A percentile compares a stretch with the other conserved stretches of the same genome.
Evolutionary conservation across 495 filamentous ascomycete genomes (phyloP).

Genomic region (Hypoxylon lienhwacheense): DNA sequence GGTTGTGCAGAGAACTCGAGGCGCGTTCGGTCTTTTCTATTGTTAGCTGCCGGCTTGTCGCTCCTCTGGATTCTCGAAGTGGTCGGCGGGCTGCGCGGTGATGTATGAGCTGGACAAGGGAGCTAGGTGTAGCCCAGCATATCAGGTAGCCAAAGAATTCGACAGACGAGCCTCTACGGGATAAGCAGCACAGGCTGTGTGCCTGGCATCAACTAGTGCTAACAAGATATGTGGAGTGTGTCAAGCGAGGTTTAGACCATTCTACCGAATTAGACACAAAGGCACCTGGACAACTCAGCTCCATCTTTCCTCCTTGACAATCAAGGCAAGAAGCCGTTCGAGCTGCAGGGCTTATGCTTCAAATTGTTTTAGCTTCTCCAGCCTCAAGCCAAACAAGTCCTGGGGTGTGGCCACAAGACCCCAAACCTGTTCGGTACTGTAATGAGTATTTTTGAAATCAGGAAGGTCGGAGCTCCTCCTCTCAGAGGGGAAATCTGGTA

Average conservation of each 20-base stretch:
- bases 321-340: slow-evolving; percentile 38
- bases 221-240: slow-evolving; percentile 32
- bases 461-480: slow-evolving; percentile 15
- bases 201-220: slow-evolving; percentile 33
- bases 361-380: slow-evolving; percentile 35
- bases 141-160: slow-evolving; percentile 25
- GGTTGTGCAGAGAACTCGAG: slow-evolving; percentile 28
- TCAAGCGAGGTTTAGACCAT: slow-evolving; percentile 31
- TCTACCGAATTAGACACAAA: slow-evolving; percentile 35
- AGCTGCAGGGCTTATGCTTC: slow-evolving; percentile 37
- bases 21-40: slow-evolving; percentile 37
- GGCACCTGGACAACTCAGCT: slow-evolving; percentile 32
- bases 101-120: slow-evolving; percentile 32
- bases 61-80: slow-evolving; percentile 17
- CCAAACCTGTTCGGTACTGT: slow-evolving; percentile 31
- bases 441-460: slow-evolving; percentile 31
- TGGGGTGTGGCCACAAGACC: slow-evolving; percentile 27
- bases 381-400: slow-evolving; percentile 37
- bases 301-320: slow-evolving; percentile 33
- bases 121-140: slow-evolving; percentile 37
- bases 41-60: slow-evolving; percentile 19
- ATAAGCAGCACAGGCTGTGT: slow-evolving; percentile 27
- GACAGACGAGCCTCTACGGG: slow-evolving; percentile 19
- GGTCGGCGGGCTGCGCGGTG: slow-evolving; percentile 28
- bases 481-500: slow-evolving; percentile 7